phyloP scores from a whole-genome alignment of 805 yeast genomes.

The Pichia cephalocereana region DNA sequence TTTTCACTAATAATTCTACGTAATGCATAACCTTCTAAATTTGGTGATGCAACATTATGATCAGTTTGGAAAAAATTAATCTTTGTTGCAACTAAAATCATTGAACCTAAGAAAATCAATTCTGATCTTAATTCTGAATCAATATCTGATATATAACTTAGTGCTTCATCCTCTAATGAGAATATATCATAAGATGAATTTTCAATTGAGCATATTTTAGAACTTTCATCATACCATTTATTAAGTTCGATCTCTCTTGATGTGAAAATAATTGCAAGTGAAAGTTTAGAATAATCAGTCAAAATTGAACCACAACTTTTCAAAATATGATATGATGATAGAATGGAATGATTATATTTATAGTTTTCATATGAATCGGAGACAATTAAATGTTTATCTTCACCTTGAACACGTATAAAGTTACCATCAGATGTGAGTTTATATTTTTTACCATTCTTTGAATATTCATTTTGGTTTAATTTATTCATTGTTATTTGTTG shows the following conservation, averaged over 20 bases:
- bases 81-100: slow-evolving; percentile 36
- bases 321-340: slow-evolving; percentile 37
- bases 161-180: slow-evolving; percentile 23
- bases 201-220: slow-evolving; percentile 30
- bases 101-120: slow-evolving; percentile 35
- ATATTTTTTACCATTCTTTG: slow-evolving; percentile 39
- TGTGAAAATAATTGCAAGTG: slow-evolving; percentile 39
- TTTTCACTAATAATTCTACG: slow-evolving; percentile 29
- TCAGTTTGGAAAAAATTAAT: slow-evolving; percentile 48
- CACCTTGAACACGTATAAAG: slow-evolving; percentile 40
- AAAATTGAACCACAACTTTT: slow-evolving; percentile 31
- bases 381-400: slow-evolving; percentile 39
- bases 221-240: slow-evolving; percentile 38
- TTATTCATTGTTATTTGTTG: slow-evolving; percentile 13
- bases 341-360: slow-evolving; percentile 27
- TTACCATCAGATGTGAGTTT: slow-evolving; percentile 35
- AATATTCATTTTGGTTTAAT: slow-evolving; percentile 24
- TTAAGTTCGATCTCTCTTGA: slow-evolving; percentile 41
- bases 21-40: slow-evolving; percentile 37
- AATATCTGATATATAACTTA: slow-evolving; percentile 25
- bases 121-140: slow-evolving; percentile 14
- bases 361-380: slow-evolving; percentile 20
- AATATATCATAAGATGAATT: slow-evolving; percentile 28
- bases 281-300: slow-evolving; percentile 30
- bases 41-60: slow-evolving; percentile 41